A percentile compares a stretch with the other conserved stretches of the same genome.
These are phyloP conservation scores for Verticillium albo-atrum DNA, from an alignment of 2,329 filamentous ascomycete genomes.

Conservation along the genomic window DNA sequence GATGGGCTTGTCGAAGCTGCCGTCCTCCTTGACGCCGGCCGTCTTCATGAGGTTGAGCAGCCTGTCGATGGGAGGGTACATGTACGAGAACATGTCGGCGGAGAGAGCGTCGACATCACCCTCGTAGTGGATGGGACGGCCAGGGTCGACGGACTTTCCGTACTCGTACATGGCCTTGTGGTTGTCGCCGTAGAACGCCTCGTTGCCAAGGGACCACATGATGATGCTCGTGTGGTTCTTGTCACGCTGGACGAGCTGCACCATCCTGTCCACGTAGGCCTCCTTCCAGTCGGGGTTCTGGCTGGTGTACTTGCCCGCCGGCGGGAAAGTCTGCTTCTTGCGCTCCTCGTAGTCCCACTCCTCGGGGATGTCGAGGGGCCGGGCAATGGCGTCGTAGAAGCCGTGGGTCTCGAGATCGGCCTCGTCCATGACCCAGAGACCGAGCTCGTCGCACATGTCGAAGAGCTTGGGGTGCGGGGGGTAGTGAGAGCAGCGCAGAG, in stretches of 20 bases:
- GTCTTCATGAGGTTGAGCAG: slow-evolving; percentile 41
- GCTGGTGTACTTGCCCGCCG: slow-evolving; percentile 54
- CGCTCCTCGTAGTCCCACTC: slow-evolving; percentile 56
- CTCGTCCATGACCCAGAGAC: slow-evolving; percentile 55
- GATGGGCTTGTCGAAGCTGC: slow-evolving; percentile 48
- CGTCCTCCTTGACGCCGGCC: slow-evolving; percentile 35
- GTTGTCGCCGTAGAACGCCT: slow-evolving; percentile 67
- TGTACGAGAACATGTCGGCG: slow-evolving; percentile 63
- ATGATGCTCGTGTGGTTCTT: slow-evolving; percentile 69
- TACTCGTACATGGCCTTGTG: slow-evolving; percentile 64
- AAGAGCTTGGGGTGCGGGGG: slow-evolving; percentile 58
- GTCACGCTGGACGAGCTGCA: slow-evolving; percentile 61
- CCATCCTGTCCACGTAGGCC: slow-evolving; percentile 64
- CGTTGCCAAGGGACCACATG: slow-evolving; percentile 71
- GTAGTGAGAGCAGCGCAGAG: slow-evolving; percentile 65
- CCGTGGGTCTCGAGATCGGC: slow-evolving; percentile 51
- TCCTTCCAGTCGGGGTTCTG: slow-evolving; percentile 57
- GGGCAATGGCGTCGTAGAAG: slow-evolving; percentile 44
- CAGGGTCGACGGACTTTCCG: slow-evolving; percentile 52
- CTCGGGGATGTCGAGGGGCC: slow-evolving; percentile 48
- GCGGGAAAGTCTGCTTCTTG: slow-evolving; percentile 48
- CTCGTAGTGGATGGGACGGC: slow-evolving; percentile 62
- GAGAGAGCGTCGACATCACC: slow-evolving; percentile 55
- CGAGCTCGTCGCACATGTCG: slow-evolving; percentile 60
- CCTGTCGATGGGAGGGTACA: slow-evolving; percentile 56